Base-by-base conservation (phyloP, 495 filamentous ascomycete species). In the Podospora pseudocomata region DNA sequence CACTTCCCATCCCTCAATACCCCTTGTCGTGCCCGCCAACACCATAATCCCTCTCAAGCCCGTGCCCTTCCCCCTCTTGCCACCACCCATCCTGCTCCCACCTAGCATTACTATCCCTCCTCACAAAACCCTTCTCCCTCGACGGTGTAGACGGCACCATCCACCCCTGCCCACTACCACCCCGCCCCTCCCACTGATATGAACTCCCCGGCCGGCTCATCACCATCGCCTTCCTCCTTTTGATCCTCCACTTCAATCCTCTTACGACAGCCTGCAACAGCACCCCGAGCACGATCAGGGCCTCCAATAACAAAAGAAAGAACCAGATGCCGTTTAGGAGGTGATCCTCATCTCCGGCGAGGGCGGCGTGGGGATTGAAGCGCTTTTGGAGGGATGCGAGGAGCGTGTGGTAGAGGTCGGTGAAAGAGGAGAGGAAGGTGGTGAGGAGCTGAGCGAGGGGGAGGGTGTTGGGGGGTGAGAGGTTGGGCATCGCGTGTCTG, bases 291-390 rank as follows among this genome's bases (percentile, higher is more conserved):
- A 84, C 78, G 70, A 84, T 77, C 63, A 80, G 61, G 3, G 80
- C 77, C 68, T 84, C 80, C 13, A 83, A 60, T 18, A 73, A 73
- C 23, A 84, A 63, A 39, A 84, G 72, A 16, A 78, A 74, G 64
- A 84, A 77, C 82, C 82, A 84, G 63, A 84, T 72, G 49, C 73
- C 73, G 72, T 84, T 81, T n/a, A 84, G 68, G 1, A 81, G 60
- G 59, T 79, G 71, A 63, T 79, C 74, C 44, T 82, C 75, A 63
- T 80, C 76, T 53, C 67, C 75, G 23, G 72, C 72, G 6, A 78
- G 70, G 32, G 75, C 53, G 11, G 69, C 73, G 63, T 70, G 64
- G 27, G 77, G 61, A 66, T 74, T 75, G 67, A 73, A 23, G 67
- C 61, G 61, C 39, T 49, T 49, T 49, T 49, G 39, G 61, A 19